Evolutionary conservation across 805 yeast species (phyloP).

Genomic region (Groenewaldozyma salmanticensis): DNA sequence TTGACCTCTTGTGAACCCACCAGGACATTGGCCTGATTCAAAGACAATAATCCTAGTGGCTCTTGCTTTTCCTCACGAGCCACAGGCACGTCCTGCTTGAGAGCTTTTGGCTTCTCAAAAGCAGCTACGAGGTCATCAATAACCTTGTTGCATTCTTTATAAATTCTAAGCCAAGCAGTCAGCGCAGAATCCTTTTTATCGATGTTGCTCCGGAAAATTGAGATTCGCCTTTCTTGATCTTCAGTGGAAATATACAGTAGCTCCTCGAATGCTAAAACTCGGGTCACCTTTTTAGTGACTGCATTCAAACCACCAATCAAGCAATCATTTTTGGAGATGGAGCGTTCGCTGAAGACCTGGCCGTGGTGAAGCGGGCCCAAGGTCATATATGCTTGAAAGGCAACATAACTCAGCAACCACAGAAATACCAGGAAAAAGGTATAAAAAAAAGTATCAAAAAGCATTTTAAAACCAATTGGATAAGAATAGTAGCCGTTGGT

Average conservation of each 20-base stretch:
- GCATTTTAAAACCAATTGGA: constrained; percentile 13
- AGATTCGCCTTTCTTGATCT: constrained; percentile 23
- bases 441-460: constrained; percentile 8
- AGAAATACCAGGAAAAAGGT: constrained; percentile 14
- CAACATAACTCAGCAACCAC: constrained; percentile 23
- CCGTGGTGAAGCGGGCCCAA: constrained; percentile 29
- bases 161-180: constrained; percentile 27
- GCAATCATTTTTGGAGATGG: constrained; percentile 29
- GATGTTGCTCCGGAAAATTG: constrained; percentile 27
- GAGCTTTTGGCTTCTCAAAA: constrained; percentile 5
- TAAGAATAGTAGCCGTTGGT: constrained; percentile 7
- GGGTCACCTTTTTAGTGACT: constrained; percentile 19
- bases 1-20: not conserved
- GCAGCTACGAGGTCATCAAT: constrained; percentile 10
- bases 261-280: constrained; percentile 31
- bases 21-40: not conserved
- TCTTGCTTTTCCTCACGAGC: no score
- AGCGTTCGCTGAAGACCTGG: constrained; percentile 18
- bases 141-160: constrained; percentile 17
- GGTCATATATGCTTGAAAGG: constrained; percentile 26
- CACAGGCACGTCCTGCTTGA: not conserved
- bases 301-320: constrained; percentile 28
- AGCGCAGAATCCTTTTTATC: constrained; percentile 16
- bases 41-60: not conserved
- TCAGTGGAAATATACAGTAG: constrained; percentile 23